Conservation (phyloP, 1,284 basidiomycete genomes). For the Fomitiporia mediterranea region DNA sequence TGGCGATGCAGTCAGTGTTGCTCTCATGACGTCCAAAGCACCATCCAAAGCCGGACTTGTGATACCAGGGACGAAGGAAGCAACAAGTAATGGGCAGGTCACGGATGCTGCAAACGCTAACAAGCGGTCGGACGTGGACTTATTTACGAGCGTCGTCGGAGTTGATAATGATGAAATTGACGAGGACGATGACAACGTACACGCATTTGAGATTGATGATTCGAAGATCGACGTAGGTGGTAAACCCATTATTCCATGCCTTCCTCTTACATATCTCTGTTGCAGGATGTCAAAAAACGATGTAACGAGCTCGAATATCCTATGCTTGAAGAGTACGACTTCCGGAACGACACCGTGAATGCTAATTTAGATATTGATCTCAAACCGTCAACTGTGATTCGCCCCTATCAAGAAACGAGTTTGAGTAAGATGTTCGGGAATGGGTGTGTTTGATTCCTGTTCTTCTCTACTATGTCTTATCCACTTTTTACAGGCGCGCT, state of each 20-base stretch:
- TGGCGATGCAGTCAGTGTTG: constrained; percentile 70
- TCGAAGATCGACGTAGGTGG: constrained; percentile 78
- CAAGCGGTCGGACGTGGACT: constrained; percentile 55
- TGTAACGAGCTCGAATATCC: constrained; percentile 95
- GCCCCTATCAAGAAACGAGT: constrained; percentile 96
- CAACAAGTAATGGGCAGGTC: constrained; percentile 56
- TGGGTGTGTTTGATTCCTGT: constrained; percentile 49
- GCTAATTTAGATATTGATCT: constrained; percentile 95
- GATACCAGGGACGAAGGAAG: constrained; percentile 80
- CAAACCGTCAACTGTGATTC: constrained; percentile 92
- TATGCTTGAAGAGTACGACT: constrained; percentile 97
- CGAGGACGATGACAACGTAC: constrained; percentile 14
- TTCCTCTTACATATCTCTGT: constrained; percentile 1
- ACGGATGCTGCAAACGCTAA: constrained; percentile 35
- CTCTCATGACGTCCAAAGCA: constrained; percentile 80
- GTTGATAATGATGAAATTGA: constrained; percentile 71
- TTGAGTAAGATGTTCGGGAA: constrained; percentile 99
- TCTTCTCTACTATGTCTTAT: constrained; percentile 8
- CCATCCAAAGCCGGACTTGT: constrained; percentile 76
- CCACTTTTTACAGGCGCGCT: constrained; percentile 61
- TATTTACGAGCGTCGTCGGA: constrained; percentile 90
- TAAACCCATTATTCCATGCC: constrained; percentile 4
- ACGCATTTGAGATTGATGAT: constrained; percentile 75
- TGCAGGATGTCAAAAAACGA: constrained; percentile 83
- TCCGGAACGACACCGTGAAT: constrained; percentile 92